A percentile compares a stretch with the other conserved stretches of the same genome.
phyloP scores from a whole-genome alignment of 2,329 filamentous ascomycete genomes.

The Diaporthe nobilis region DNA sequence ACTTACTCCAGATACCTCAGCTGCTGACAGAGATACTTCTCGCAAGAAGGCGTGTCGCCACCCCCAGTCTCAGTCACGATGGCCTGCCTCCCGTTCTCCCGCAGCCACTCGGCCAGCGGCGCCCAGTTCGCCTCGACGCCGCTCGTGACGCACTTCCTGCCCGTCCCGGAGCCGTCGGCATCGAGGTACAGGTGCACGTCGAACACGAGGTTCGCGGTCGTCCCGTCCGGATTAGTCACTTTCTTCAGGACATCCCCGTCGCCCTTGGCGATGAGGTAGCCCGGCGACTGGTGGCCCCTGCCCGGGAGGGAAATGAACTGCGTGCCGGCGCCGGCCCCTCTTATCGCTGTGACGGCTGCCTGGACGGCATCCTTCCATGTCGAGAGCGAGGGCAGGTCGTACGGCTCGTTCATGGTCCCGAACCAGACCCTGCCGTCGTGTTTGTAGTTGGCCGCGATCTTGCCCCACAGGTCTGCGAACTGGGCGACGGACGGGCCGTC shows the following conservation, averaged over 20 bases:
- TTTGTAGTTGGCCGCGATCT: slow-evolving; percentile 69
- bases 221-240: slow-evolving; percentile 70
- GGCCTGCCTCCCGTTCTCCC: slow-evolving; percentile 50
- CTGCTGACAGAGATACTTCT: slow-evolving; percentile 50
- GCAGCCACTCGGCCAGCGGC: slow-evolving; percentile 52
- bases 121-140: slow-evolving; percentile 52
- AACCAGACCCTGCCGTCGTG: slow-evolving; percentile 67
- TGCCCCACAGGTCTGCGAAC: slow-evolving; percentile 72
- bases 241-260: slow-evolving; percentile 61
- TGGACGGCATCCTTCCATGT: slow-evolving; percentile 73
- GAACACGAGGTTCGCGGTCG: slow-evolving; percentile 67
- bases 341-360: slow-evolving; percentile 73
- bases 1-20: slow-evolving; percentile 48
- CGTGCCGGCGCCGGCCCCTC: slow-evolving; percentile 69
- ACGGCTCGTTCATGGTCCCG: slow-evolving; percentile 78
- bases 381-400: slow-evolving; percentile 65
- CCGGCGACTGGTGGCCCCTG: slow-evolving; percentile 61
- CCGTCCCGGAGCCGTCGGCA: slow-evolving; percentile 68
- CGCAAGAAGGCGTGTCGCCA: slow-evolving; percentile 51
- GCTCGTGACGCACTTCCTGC: slow-evolving; percentile 65
- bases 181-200: slow-evolving; percentile 75
- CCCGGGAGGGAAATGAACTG: slow-evolving; percentile 75
- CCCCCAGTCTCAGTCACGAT: slow-evolving; percentile 55
- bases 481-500: slow-evolving; percentile 71
- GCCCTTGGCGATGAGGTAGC: slow-evolving; percentile 63